Conservation (phyloP, 352 stramenopile genomes). For the Pelagophyceae sp. region DNA sequence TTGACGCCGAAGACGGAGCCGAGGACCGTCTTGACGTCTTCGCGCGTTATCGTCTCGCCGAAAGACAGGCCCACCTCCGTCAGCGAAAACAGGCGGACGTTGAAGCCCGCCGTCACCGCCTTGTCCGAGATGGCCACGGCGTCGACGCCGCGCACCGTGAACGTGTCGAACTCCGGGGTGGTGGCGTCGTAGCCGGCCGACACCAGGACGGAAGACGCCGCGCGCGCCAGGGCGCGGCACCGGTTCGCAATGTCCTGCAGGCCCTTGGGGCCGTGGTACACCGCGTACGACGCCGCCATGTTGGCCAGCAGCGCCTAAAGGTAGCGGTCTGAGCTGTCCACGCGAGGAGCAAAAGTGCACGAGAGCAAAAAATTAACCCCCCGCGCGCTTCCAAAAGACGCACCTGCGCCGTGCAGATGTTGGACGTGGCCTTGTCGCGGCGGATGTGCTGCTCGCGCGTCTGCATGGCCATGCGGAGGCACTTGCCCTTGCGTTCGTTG, state of each 20-base stretch:
- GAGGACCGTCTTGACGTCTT: constrained; percentile 76
- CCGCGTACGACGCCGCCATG: constrained; percentile 92
- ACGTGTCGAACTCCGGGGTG: constrained; percentile 82
- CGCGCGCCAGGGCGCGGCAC: constrained; percentile 79
- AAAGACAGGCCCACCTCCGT: constrained; percentile 84
- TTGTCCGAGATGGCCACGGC: constrained; percentile 57
- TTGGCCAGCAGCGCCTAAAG: constrained; percentile 96
- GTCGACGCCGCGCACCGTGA: constrained; percentile 62
- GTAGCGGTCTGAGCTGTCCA: too few species aligned
- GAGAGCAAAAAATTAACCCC: background rate
- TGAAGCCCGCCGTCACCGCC: constrained; percentile 64
- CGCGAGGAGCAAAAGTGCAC: constrained; percentile 98
- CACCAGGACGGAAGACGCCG: constrained; percentile 68
- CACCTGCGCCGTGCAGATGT: constrained; percentile 92
- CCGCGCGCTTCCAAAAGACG: too few species aligned
- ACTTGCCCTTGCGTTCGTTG: constrained; percentile 71
- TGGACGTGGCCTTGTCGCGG: constrained; percentile 95
- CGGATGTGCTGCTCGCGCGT: constrained; percentile 96
- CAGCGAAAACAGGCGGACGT: constrained; percentile 69
- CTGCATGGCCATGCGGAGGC: constrained; percentile 97
- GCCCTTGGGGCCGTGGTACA: constrained; percentile 96
- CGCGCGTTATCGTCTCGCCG: constrained; percentile 84
- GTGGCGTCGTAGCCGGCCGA: constrained; percentile 64
- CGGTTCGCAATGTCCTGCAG: constrained; percentile 80
- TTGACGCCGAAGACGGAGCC: constrained; percentile 52